Base-by-base conservation (phyloP, 768 basidiomycete species). In the Rhodotorula sphaerocarpa region DNA sequence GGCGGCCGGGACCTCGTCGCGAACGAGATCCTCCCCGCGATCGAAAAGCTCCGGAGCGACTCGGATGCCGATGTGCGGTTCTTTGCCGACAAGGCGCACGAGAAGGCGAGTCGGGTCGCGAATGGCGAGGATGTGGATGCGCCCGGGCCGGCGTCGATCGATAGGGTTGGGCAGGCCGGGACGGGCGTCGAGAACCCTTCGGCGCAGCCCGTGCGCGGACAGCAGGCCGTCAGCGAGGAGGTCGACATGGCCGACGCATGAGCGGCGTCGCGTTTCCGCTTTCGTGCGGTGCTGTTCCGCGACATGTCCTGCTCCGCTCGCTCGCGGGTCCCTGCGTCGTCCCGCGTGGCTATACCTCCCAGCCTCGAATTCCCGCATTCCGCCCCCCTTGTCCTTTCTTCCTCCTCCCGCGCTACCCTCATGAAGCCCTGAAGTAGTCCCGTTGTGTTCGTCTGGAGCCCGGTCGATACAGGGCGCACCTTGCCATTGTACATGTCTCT, bases 61-160 rank as follows among this genome's bases (percentile, higher is more conserved):
- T 76, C 79, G 50, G 95, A 99, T 76, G 90, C 93, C 27, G 95
- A 99, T 79, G 95, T 99, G 53, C 84, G 91, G 73, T 97, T 87
- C 78, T 95, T 92, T 76, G 88, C 91, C 20, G 78, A 82, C 50
- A 85, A 86, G 63, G 91, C 89, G 28, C 36, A 43, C 3, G 41
- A 57, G 25, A 56, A 55, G 46, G 63, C 67, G 23, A 54, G 61
- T 43, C 43, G 41, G 28, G 67, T 65, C 20, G 63, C 57, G 27
- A 58, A 39, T 15, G 67, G 67, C 20, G 60, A 61, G 59, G 25
- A 39, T 39, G 36, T 39, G 36, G 16, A 16, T 39, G 36, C 10
- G 42, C 27, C 20, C 11, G 44, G 7, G 44, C 7, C 44, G 44
- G 44, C 44, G 18, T 45, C 44, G 21, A n/a, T n/a, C n/a, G n/a